A percentile compares a stretch with the other conserved stretches of the same genome.
Evolutionary conservation across 441 rosid species (phyloP).

Genomic region (Bocquillonia castaneifolia): DNA sequence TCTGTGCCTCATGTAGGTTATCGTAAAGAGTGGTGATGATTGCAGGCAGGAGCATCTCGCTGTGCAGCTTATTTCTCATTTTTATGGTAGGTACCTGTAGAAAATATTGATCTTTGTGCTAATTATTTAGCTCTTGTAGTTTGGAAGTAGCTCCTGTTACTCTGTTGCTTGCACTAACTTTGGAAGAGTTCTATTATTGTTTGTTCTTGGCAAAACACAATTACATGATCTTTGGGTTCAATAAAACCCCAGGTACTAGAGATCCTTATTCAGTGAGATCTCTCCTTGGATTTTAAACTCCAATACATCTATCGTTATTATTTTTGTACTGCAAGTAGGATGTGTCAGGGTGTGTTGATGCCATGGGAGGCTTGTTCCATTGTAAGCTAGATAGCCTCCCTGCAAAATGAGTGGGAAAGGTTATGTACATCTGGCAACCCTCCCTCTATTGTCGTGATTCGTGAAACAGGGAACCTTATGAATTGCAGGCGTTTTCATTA

Average conservation of each 20-base stretch:
- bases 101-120: slow-evolving; percentile 4
- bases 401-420: background rate
- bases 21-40: slow-evolving; percentile 96
- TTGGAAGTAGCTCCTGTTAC: background rate
- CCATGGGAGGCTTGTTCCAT: background rate
- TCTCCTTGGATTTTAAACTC: background rate
- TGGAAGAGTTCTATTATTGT: background rate
- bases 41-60: slow-evolving; percentile 99
- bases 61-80: slow-evolving; percentile 95
- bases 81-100: slow-evolving; percentile 54
- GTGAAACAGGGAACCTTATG: background rate
- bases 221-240: background rate
- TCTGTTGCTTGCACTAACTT: slow-evolving; percentile 9
- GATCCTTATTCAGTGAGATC: background rate
- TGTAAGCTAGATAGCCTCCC: background rate
- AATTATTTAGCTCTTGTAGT: background rate
- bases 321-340: background rate
- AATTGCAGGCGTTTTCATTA: too few relatives aligned
- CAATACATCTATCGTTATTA: background rate
- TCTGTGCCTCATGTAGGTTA: slow-evolving; percentile 46
- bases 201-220: background rate
- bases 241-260: background rate
- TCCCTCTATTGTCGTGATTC: too few relatives aligned
- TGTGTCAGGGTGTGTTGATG: background rate
- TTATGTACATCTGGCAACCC: background rate